These are phyloP conservation scores for Dendrostoma leiphaemia DNA, from an alignment of 2,329 filamentous ascomycete genomes.

Conservation along the genomic window DNA sequence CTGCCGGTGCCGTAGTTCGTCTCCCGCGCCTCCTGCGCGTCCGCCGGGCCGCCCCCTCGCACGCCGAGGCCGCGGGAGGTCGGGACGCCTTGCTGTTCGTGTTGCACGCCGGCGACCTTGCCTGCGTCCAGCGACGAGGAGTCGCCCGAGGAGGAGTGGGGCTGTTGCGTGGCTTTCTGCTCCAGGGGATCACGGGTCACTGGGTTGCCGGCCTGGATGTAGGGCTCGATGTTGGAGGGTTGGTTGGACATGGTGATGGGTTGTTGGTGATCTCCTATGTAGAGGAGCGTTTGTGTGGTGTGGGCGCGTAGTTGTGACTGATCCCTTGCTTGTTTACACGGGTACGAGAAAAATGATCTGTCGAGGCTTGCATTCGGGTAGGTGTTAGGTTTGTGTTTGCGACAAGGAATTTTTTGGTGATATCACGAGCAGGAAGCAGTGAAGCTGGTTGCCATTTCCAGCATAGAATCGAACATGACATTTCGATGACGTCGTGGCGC, in stretches of 20 bases:
- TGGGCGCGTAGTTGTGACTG: not conserved
- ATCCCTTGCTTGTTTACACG: too few relatives aligned
- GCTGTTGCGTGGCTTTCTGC: not conserved
- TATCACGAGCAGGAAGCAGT: not conserved
- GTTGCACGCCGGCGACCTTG: not conserved
- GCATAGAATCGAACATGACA: not conserved
- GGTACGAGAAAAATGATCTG: not conserved
- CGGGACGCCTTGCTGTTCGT: constrained; percentile 19
- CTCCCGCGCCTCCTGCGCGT: constrained; percentile 19
- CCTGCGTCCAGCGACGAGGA: not conserved
- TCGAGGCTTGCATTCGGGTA: not conserved
- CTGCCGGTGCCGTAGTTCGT: constrained; percentile 6
- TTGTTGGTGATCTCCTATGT: not conserved
- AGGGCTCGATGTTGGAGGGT: constrained; percentile 18
- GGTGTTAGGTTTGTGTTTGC: not conserved
- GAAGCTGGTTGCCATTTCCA: not conserved
- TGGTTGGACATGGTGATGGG: constrained; percentile 10
- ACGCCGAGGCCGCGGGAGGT: constrained; percentile 21
- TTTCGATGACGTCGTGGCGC: constrained; percentile 17
- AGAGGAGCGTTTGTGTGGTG: not conserved
- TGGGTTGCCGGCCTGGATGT: constrained; percentile 16
- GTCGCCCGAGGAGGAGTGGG: not conserved
- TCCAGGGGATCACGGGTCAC: constrained; percentile 14
- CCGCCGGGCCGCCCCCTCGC: constrained; percentile 19
- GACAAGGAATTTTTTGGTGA: too few relatives aligned